A percentile compares a stretch with the other conserved stretches of the same genome.
These are phyloP conservation scores for Pirum gemmata DNA, from an alignment of 78 protist species.

Conservation along the genomic window DNA sequence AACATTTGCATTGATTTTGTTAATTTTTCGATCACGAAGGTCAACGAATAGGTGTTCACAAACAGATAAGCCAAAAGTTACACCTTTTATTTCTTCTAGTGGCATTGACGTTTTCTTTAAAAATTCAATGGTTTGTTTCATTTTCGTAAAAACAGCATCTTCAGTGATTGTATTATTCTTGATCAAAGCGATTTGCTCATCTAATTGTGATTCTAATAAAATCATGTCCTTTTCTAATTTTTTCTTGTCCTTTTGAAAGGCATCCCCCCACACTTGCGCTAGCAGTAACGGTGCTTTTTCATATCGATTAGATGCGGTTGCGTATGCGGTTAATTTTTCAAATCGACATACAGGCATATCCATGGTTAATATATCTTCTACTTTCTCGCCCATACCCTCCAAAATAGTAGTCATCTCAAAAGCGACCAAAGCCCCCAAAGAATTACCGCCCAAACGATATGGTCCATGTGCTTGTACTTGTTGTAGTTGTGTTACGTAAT, in stretches of 20 bases:
- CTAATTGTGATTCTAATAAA: neutral
- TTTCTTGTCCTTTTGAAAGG: neutral
- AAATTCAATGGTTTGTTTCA: neutral
- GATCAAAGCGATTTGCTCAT: neutral
- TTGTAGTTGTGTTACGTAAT: neutral
- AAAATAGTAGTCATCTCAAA: conserved; percentile 27
- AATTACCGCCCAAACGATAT: neutral
- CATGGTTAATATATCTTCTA: neutral
- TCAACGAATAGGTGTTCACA: conserved; percentile 13
- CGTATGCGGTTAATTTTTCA: neutral
- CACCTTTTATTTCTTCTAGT: neutral
- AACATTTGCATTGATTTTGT: conserved; percentile 12
- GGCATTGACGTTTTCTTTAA: neutral
- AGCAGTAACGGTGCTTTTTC: conserved; percentile 18
- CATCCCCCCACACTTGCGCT: conserved; percentile 2
- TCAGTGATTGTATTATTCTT: neutral
- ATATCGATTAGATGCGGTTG: neutral
- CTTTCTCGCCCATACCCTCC: conserved; percentile 13
- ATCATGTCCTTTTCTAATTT: neutral
- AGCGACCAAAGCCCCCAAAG: conserved; percentile 16
- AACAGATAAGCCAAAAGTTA: neutral
- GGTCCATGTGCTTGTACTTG: conserved; percentile 20
- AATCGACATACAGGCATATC: conserved; percentile 22
- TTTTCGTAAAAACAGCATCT: conserved; percentile 12
- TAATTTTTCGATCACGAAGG: neutral